A percentile compares a stretch with the other conserved stretches of the same genome.
These are phyloP conservation scores for Erythrophleum fordii DNA, from an alignment of 306 rosid species.

Conservation along the genomic window DNA sequence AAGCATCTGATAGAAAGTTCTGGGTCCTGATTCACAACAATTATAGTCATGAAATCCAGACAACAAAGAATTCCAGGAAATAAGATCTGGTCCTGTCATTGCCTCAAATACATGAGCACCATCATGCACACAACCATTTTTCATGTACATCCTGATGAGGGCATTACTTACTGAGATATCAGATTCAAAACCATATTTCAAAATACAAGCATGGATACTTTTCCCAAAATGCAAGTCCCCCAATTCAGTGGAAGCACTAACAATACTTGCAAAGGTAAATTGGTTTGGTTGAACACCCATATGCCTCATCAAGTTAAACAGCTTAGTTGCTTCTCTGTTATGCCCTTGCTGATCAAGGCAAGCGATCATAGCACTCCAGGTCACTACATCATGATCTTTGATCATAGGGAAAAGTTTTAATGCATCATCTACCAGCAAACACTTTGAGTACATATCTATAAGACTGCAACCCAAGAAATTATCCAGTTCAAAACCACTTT, in stretches of 20 bases:
- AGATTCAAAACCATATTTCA: constrained; percentile 44
- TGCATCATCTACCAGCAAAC: constrained; percentile 37
- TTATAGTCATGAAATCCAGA: constrained; percentile 48
- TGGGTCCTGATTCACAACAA: constrained; percentile 36
- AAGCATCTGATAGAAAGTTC: constrained; percentile 43
- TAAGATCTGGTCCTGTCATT: constrained; percentile 31
- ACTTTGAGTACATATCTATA: constrained; percentile 42
- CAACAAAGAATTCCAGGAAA: constrained; percentile 49
- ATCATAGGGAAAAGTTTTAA: constrained; percentile 37
- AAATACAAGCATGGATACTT: constrained; percentile 46
- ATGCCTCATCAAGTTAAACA: constrained; percentile 43
- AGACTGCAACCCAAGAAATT: constrained; percentile 44
- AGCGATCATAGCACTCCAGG: constrained; percentile 50
- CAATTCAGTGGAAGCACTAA: constrained; percentile 41
- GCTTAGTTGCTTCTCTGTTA: constrained; percentile 39
- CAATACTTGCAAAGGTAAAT: constrained; percentile 46
- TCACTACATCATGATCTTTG: constrained; percentile 46
- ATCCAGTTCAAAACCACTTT: constrained; percentile 47
- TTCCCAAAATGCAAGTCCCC: constrained; percentile 41
- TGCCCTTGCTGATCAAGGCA: constrained; percentile 48
- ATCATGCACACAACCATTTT: constrained; percentile 34
- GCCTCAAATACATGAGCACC: constrained; percentile 45
- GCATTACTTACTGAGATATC: constrained; percentile 41
- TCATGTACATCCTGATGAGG: constrained; percentile 52
- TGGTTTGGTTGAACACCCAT: constrained; percentile 44